Evolutionary conservation across 306 rosid species (phyloP).

Genomic region (Crotalaria pallida): DNA sequence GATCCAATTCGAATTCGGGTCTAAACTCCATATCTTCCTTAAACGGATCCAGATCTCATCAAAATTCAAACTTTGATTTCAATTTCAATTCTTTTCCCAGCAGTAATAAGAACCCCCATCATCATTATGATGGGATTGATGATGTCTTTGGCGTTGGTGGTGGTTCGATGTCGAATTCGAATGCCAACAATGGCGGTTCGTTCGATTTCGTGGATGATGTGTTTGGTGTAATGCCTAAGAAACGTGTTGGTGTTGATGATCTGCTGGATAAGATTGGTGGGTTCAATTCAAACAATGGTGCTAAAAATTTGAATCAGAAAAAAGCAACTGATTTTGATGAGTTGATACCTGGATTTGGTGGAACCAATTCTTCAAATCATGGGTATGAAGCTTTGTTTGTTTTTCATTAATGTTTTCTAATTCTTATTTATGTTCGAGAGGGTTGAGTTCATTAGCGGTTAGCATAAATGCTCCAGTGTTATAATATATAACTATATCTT

Average conservation of each 20-base stretch:
- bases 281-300: constrained; percentile 17
- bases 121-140: constrained; percentile 32
- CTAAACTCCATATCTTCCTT: constrained; percentile 30
- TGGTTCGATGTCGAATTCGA: constrained; percentile 22
- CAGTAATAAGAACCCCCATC: constrained; percentile 22
- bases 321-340: constrained; percentile 45
- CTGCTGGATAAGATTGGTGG: constrained; percentile 48
- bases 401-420: neutral
- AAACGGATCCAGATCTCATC: constrained; percentile 36
- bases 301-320: constrained; percentile 10
- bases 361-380: constrained; percentile 30
- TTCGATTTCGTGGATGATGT: constrained; percentile 56
- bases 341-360: constrained; percentile 74
- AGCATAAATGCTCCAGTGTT: neutral
- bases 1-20: constrained; percentile 32
- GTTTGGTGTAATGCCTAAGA: constrained; percentile 57
- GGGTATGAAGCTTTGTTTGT: constrained; percentile 40
- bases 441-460: neutral
- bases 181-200: constrained; percentile 14
- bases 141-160: constrained; percentile 49
- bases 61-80: constrained; percentile 25
- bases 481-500: neutral
- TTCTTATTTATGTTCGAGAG: neutral
- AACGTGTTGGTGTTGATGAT: constrained; percentile 44
- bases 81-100: constrained; percentile 7